These are phyloP conservation scores for Seiridium unicorne DNA, from an alignment of 2,329 filamentous ascomycete genomes.

Conservation along the genomic window DNA sequence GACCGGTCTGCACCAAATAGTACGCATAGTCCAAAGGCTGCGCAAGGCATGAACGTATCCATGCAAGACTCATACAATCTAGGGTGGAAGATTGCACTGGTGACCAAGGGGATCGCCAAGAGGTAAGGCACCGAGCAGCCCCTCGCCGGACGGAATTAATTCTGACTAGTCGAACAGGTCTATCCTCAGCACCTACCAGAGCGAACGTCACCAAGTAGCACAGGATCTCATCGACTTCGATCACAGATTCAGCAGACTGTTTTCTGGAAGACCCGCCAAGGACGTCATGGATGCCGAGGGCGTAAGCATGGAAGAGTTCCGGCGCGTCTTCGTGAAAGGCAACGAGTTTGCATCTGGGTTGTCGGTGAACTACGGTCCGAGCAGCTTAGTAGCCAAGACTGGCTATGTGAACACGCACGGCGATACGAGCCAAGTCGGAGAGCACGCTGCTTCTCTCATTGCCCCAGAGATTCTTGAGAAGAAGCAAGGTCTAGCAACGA, in stretches of 20 bases:
- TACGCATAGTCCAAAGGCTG: conserved; percentile 57
- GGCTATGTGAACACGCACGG: conserved; percentile 41
- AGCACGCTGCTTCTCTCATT: conserved; percentile 8
- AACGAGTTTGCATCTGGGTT: conserved; percentile 57
- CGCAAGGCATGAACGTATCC: conserved; percentile 67
- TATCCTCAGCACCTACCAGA: conserved; percentile 49
- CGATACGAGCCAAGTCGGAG: conserved; percentile 39
- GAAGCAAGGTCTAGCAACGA: conserved; percentile 42
- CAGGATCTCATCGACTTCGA: conserved; percentile 66
- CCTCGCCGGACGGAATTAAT: too few species aligned
- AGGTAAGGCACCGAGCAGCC: conserved; percentile 14
- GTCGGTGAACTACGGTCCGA: conserved; percentile 57
- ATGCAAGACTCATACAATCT: conserved; percentile 10
- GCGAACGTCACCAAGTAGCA: conserved; percentile 57
- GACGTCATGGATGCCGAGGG: conserved; percentile 59
- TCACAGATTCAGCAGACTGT: conserved; percentile 54
- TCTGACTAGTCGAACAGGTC: too few species aligned
- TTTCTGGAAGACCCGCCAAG: conserved; percentile 56
- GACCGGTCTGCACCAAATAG: too few species aligned
- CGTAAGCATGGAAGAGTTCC: conserved; percentile 62
- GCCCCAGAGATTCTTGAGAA: conserved; percentile 16
- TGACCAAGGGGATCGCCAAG: conserved; percentile 41
- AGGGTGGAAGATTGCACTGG: conserved; percentile 42
- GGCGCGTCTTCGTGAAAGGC: conserved; percentile 57
- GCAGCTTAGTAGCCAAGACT: conserved; percentile 53